These are phyloP conservation scores for Pythium scleroteichum DNA, from an alignment of 352 stramenopile species.

Conservation along the genomic window DNA sequence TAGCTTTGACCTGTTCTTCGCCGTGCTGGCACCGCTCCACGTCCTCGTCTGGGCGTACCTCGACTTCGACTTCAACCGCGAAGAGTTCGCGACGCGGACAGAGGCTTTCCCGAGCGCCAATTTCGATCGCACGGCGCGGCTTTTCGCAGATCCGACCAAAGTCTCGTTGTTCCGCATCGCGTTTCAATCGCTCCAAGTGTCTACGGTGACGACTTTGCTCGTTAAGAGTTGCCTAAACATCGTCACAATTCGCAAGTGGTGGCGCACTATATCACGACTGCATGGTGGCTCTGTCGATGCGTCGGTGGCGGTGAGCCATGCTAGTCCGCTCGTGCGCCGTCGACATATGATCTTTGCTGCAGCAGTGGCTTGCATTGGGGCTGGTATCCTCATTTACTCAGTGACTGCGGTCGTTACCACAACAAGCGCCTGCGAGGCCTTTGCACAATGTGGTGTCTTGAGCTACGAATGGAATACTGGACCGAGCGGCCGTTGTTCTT, in stretches of 20 bases:
- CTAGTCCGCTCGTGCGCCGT: neutral
- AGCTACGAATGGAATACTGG: conserved; percentile 22
- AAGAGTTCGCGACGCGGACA: conserved; percentile 34
- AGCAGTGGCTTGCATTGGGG: neutral
- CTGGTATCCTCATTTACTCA: conserved; percentile 13
- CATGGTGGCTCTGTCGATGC: neutral
- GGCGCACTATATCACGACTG: conserved; percentile 29
- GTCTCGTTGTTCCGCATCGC: conserved; percentile 40
- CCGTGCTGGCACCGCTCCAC: conserved; percentile 44
- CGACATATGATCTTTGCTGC: neutral
- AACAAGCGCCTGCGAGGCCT: neutral
- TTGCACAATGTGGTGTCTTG: conserved; percentile 12
- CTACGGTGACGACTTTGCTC: conserved; percentile 21
- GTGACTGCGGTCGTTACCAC: conserved; percentile 7
- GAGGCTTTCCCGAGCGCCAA: conserved; percentile 32
- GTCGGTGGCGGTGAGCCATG: neutral
- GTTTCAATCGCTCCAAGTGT: conserved; percentile 46
- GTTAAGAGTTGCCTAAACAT: conserved; percentile 36
- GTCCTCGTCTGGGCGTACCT: conserved; percentile 41
- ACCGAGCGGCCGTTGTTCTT: conserved; percentile 9
- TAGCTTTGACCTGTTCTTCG: conserved; percentile 59
- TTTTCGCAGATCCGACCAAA: conserved; percentile 42
- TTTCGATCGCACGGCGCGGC: conserved; percentile 37
- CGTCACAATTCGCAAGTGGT: conserved; percentile 44
- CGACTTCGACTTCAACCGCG: conserved; percentile 41